These are phyloP conservation scores for Phanerochaete sordida DNA, from an alignment of 768 basidiomycete species.

Conservation along the genomic window DNA sequence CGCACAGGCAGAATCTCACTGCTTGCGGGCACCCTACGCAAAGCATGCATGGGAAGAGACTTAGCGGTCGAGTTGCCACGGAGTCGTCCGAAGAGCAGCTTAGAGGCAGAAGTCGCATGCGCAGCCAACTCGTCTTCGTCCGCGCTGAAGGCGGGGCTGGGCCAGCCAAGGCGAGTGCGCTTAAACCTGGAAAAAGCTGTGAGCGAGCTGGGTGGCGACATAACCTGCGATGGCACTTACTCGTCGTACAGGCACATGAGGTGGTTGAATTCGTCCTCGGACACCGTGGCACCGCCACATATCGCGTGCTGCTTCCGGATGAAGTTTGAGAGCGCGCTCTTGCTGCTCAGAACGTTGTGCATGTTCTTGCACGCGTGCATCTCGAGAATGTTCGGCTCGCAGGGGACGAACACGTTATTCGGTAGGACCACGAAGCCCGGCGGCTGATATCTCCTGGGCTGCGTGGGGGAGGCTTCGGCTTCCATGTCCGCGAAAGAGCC, in stretches of 20 bases:
- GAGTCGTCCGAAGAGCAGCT: background rate
- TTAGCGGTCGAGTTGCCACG: background rate
- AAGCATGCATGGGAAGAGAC: background rate
- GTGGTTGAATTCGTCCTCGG: slow-evolving; percentile 30
- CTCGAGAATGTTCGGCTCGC: slow-evolving; percentile 59
- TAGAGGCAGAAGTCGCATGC: background rate
- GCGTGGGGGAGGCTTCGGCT: background rate
- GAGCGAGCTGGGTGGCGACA: no score
- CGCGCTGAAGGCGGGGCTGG: background rate
- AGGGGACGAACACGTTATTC: slow-evolving; percentile 52
- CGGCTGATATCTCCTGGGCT: slow-evolving; percentile 39
- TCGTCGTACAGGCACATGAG: slow-evolving; percentile 56
- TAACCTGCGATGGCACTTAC: slow-evolving; percentile 30
- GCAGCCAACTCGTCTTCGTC: background rate
- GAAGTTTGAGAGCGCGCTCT: slow-evolving; percentile 52
- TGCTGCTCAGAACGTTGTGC: slow-evolving; percentile 60
- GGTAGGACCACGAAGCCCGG: slow-evolving; percentile 55
- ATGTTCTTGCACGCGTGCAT: slow-evolving; percentile 73
- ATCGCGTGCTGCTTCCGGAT: slow-evolving; percentile 31
- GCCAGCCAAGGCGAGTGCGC: slow-evolving; percentile 5
- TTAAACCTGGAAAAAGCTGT: no score
- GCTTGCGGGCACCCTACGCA: background rate
- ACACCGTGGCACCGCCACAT: slow-evolving; percentile 19
- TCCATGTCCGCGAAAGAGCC: background rate
- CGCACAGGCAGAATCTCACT: slow-evolving; percentile 9